A percentile compares a stretch with the other conserved stretches of the same genome.
Conservation (phyloP, 495 filamentous ascomycete genomes). For the Aspergillus conjunctus region DNA sequence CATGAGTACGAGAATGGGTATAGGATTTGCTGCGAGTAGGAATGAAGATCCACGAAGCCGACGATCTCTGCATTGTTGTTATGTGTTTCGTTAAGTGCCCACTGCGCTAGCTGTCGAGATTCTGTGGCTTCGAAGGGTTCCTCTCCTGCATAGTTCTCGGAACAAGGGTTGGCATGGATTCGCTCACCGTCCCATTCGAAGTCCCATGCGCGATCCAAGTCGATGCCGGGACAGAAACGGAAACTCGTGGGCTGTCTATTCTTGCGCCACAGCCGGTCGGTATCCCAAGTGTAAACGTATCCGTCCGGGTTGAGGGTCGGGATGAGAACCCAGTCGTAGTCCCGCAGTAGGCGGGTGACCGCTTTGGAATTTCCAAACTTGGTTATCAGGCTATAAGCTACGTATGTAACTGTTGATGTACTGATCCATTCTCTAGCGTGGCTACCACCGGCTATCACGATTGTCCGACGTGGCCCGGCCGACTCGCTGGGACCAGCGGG, state of each 20-base stretch:
- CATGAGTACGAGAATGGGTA: conserved; percentile 93
- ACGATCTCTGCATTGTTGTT: conserved; percentile 71
- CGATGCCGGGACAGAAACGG: conserved; percentile 81
- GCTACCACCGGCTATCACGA: conserved; percentile 80
- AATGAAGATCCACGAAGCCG: conserved; percentile 88
- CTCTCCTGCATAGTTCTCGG: conserved; percentile 85
- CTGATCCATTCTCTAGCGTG: conserved; percentile 98
- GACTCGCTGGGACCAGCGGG: conserved; percentile 46
- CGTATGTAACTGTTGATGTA: conserved; percentile 85
- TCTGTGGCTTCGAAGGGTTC: conserved; percentile 83
- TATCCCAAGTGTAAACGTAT: conserved; percentile 90
- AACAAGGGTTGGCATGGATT: conserved; percentile 78
- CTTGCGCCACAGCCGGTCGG: conserved; percentile 93
- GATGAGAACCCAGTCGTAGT: conserved; percentile 85
- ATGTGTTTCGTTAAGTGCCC: conserved; percentile 81
- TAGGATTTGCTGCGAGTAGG: conserved; percentile 92
- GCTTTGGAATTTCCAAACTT: conserved; percentile 66
- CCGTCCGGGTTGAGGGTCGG: conserved; percentile 93
- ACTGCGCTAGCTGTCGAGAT: conserved; percentile 72
- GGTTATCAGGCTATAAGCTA: conserved; percentile 87
- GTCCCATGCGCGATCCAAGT: conserved; percentile 83
- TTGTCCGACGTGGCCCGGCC: conserved; percentile 63
- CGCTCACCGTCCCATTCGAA: conserved; percentile 79
- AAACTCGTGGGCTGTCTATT: conserved; percentile 84
- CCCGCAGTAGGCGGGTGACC: conserved; percentile 74